A percentile compares a stretch with the other conserved stretches of the same genome.
Conservation (phyloP, 2,329 filamentous ascomycete genomes). For the Microcyclospora tardicrescens region DNA sequence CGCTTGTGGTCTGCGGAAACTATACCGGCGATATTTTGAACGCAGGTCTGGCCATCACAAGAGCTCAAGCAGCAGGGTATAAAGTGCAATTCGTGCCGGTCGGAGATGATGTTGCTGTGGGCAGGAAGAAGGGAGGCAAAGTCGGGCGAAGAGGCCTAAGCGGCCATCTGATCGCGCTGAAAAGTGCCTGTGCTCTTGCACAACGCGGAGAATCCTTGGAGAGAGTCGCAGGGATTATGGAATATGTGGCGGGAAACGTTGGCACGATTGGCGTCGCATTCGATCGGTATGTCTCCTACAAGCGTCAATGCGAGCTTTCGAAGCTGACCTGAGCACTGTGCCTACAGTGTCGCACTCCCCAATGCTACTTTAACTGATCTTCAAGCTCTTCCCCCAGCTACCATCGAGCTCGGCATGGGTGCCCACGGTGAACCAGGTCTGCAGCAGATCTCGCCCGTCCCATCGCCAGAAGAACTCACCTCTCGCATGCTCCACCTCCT, state of each 20-base stretch:
- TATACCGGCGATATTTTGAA: slow-evolving; percentile 53
- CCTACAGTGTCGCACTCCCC: slow-evolving; percentile 21
- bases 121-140: slow-evolving; percentile 40
- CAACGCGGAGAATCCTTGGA: slow-evolving; percentile 20
- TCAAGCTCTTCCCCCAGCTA: slow-evolving; percentile 39
- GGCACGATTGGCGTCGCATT: slow-evolving; percentile 25
- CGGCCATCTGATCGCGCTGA: slow-evolving; percentile 48
- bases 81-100: slow-evolving; percentile 47
- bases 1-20: slow-evolving; percentile 50
- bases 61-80: slow-evolving; percentile 42
- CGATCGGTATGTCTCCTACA: slow-evolving; percentile 16
- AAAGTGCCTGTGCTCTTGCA: slow-evolving; percentile 45
- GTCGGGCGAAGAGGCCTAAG: slow-evolving; percentile 51
- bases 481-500: slow-evolving; percentile 25
- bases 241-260: slow-evolving; percentile 24
- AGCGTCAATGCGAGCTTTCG: slow-evolving; percentile 1
- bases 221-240: slow-evolving; percentile 24
- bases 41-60: slow-evolving; percentile 48
- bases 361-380: slow-evolving; percentile 47
- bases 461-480: slow-evolving; percentile 20
- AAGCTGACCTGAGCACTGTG: not conserved
- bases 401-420: slow-evolving; percentile 52
- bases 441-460: slow-evolving; percentile 40
- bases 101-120: slow-evolving; percentile 53
- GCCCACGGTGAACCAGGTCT: slow-evolving; percentile 55